Percentiles rank a stretch among this genome's conserved stretches.
These are phyloP conservation scores for Pseudisothecium myosuroides DNA, from an alignment of 225 moss, liverwort and hornwort genomes.

Conservation along the genomic window DNA sequence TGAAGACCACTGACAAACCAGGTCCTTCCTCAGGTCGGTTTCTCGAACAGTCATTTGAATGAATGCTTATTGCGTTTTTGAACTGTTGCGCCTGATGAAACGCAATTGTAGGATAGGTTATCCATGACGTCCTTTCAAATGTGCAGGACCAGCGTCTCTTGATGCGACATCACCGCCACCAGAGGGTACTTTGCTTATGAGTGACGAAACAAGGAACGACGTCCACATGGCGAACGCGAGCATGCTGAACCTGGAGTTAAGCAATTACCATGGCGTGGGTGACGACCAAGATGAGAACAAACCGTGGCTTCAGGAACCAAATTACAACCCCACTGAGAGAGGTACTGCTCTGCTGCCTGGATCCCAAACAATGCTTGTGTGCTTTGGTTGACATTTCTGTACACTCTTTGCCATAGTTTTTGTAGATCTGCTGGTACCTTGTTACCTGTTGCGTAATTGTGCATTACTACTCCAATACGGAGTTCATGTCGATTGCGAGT, in stretches of 20 bases:
- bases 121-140: neutral
- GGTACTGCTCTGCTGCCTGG: neutral
- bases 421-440: neutral
- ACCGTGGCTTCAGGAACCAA: constrained; percentile 14
- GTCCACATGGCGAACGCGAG: constrained; percentile 1
- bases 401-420: neutral
- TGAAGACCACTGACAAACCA: constrained; percentile 78
- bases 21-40: constrained; percentile 58
- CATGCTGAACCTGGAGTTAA: constrained; percentile 1
- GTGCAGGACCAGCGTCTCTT: constrained; percentile 20
- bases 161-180: constrained; percentile 1
- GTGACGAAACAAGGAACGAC: neutral
- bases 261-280: neutral
- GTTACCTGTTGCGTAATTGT: neutral
- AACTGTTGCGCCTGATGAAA: neutral
- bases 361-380: neutral
- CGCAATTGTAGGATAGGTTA: neutral
- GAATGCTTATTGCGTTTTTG: neutral
- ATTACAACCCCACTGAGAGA: constrained; percentile 26
- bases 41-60: neutral
- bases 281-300: constrained; percentile 6
- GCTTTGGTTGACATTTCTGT: neutral
- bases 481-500: neutral
- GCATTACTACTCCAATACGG: neutral
- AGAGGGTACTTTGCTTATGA: neutral